Base-by-base conservation (phyloP, 225 moss, liverwort and hornwort genomes). In the Asterella californica region DNA sequence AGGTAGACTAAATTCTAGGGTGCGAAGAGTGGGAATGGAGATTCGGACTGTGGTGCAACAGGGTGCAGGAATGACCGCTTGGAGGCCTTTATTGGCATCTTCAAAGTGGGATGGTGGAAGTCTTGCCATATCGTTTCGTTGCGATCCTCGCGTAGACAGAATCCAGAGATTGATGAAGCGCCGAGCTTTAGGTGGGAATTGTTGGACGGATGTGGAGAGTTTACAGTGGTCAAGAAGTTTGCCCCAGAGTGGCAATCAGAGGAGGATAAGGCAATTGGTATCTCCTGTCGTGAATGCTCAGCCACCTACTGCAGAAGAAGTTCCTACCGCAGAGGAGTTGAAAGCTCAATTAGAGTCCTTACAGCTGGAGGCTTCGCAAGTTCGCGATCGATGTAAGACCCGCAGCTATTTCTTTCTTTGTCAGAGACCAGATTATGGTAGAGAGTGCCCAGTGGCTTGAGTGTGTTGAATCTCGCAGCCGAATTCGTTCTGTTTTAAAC, bases 341-440 rank as follows among this genome's bases (percentile, higher is more conserved):
- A 83, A 92, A 77, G 82, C 81, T 54, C 86, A 91, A 70, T 80
- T 96, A 73, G 96, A 92, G 76, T 78, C 86, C 25, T 80, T 94
- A 81, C 91, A 91, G 68, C 86, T 74, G 27, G 96, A 96, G 75
- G 90, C 92, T 49, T 85, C 90, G 70, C 91, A 90, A 70, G 94
- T 92, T 34, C 90, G 91, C 48, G 82, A 88, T 69, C 82, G 91
- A 87, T 92, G 96, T 96, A 89, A 83, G 54, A 21, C 34, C 60
- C 29, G 38, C 34, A 48, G 15, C 49, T 70, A 25, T 66, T 27
- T 46, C 27, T 52, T 10, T 46, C 10, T 72, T n/a, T 27, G 7
- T 25, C 22, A 68, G 12, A 68, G 2, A 22, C 25, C 71, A 72
- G 21, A 6, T 24, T 46, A 15, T 72, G 25, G 42, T 42, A 42